phyloP scores from a whole-genome alignment of 176 grass and related monocot genomes.

The Raddia distichophylla region DNA sequence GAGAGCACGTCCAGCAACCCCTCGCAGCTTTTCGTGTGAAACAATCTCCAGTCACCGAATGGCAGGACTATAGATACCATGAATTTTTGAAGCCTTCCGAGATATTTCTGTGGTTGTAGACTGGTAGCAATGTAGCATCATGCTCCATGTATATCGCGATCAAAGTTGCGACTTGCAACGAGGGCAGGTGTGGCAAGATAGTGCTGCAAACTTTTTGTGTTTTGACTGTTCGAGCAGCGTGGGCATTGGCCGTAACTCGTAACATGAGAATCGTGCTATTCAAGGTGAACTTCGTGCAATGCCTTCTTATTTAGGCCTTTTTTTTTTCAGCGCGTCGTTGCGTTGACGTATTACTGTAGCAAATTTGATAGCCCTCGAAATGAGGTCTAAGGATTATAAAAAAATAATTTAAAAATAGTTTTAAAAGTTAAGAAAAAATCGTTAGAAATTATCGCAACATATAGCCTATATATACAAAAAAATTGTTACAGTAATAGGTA shows the following conservation, averaged over 20 bases:
- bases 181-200: background rate
- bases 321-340: too few species aligned
- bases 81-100: background rate
- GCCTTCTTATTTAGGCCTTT: background rate
- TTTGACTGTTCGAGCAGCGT: background rate
- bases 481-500: too few species aligned
- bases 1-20: background rate
- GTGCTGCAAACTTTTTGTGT: background rate
- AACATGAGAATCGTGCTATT: background rate
- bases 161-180: background rate
- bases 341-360: too few species aligned
- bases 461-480: too few species aligned
- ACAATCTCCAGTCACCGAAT: slow-evolving; percentile 8
- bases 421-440: too few species aligned
- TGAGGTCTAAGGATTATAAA: too few species aligned
- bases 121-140: background rate
- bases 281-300: background rate
- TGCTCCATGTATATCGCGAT: background rate
- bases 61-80: background rate
- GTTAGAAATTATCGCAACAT: too few species aligned
- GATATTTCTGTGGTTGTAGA: slow-evolving; percentile 3
- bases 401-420: too few species aligned
- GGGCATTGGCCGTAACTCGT: background rate
- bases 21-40: slow-evolving; percentile 1
- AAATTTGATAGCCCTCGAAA: too few species aligned